Conservation (phyloP, 257 asterid species). For the Thymus mandschuricus region DNA sequence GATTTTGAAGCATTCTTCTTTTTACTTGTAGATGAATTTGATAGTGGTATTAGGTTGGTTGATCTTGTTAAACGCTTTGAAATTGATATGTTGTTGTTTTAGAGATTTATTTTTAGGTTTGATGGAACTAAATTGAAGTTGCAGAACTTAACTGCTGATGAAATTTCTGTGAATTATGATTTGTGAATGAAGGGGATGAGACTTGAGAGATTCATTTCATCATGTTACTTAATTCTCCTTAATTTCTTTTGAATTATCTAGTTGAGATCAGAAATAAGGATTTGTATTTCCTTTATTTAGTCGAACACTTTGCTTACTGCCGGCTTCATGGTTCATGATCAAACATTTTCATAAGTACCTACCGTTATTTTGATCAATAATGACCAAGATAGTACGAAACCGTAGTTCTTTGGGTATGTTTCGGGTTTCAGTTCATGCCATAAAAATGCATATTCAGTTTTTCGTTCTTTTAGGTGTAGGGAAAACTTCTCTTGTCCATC, state of each 20-base stretch:
- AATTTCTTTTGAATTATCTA: not conserved
- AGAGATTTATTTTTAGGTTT: not conserved
- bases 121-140: not conserved
- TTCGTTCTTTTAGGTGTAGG: conserved; percentile 70
- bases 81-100: not conserved
- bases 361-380: not conserved
- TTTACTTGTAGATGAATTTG: not conserved
- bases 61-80: not conserved
- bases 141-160: not conserved
- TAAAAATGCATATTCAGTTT: not conserved
- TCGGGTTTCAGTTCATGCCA: conserved; percentile 13
- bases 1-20: not conserved
- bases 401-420: not conserved
- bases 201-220: not conserved
- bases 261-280: not conserved
- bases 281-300: not conserved
- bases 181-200: not conserved
- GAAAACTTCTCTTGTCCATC: conserved; percentile 92
- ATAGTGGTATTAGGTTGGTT: not conserved
- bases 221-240: not conserved
- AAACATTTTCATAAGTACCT: not conserved
- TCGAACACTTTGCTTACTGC: not conserved
- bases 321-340: not conserved
- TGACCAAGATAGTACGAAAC: not conserved
- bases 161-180: not conserved